Evolutionary conservation across 495 filamentous ascomycete species (phyloP).

Genomic region (Cudoniella acicularis): DNA sequence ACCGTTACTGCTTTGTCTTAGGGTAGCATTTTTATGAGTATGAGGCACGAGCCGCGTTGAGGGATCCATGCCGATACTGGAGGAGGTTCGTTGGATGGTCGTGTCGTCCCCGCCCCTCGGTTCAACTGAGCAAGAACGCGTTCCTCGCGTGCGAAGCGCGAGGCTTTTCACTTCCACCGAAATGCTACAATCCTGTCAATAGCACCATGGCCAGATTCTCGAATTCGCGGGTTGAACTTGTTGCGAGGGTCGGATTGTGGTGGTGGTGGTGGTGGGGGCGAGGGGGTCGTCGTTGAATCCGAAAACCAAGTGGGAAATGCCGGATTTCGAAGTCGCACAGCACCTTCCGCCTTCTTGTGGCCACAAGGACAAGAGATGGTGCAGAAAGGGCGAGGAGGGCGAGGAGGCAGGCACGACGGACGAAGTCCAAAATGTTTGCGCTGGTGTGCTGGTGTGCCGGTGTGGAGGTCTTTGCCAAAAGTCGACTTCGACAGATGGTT

Average conservation of each 20-base stretch:
- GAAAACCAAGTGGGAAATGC: not conserved
- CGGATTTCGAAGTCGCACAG: not conserved
- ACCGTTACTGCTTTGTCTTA: slow-evolving; percentile 1
- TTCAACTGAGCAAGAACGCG: slow-evolving; percentile 14
- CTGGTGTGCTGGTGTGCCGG: too few relatives aligned
- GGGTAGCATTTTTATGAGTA: slow-evolving; percentile 11
- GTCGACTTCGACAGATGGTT: not conserved
- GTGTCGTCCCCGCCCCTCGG: slow-evolving; percentile 9
- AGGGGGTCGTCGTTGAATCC: slow-evolving; percentile 1
- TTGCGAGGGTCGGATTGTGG: too few relatives aligned
- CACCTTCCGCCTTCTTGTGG: not conserved
- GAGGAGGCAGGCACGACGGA: too few relatives aligned
- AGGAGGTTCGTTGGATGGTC: not conserved
- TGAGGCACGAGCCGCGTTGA: slow-evolving; percentile 10
- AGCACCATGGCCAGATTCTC: slow-evolving; percentile 19
- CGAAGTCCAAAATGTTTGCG: too few relatives aligned
- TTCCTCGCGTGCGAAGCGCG: slow-evolving; percentile 17
- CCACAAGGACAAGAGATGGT: not conserved
- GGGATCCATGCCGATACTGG: slow-evolving; percentile 18
- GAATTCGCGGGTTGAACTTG: not conserved
- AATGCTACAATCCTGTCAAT: slow-evolving; percentile 9
- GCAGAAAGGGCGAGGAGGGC: not conserved
- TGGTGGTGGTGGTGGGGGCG: slow-evolving; percentile 9
- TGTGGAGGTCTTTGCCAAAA: too few relatives aligned
- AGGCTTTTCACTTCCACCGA: slow-evolving; percentile 17